phyloP scores from a whole-genome alignment of 352 stramenopile genomes.

The Phytophthora brassicae region DNA sequence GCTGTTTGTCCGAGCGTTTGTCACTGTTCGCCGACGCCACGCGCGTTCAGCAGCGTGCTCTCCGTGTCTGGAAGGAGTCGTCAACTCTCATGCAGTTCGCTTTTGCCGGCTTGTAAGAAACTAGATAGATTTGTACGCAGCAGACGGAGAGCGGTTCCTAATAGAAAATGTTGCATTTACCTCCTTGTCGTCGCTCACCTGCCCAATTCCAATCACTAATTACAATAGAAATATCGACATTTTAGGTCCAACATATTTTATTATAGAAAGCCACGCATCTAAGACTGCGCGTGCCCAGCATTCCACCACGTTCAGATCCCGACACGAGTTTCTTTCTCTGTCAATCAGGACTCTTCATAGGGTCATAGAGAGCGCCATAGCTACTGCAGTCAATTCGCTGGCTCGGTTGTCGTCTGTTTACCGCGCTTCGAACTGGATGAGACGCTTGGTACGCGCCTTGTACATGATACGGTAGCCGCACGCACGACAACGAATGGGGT shows the following conservation, averaged over 20 bases:
- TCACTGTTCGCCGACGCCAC: slow-evolving; percentile 64
- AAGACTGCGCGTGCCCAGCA: slow-evolving; percentile 2
- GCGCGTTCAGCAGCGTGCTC: slow-evolving; percentile 66
- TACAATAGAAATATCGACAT: background rate
- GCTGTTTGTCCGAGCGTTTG: slow-evolving; percentile 34
- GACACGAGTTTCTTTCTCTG: too few species aligned
- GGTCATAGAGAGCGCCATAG: background rate
- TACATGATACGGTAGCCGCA: slow-evolving; percentile 98
- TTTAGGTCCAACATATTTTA: slow-evolving; percentile 35
- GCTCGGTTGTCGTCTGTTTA: slow-evolving; percentile 41
- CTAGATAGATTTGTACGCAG: slow-evolving; percentile 29
- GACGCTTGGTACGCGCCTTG: slow-evolving; percentile 96
- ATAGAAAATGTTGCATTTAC: slow-evolving; percentile 29
- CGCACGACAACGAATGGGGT: slow-evolving; percentile 95
- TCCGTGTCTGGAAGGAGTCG: slow-evolving; percentile 69
- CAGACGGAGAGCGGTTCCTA: slow-evolving; percentile 4
- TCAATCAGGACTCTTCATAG: too few species aligned
- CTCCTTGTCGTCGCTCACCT: background rate
- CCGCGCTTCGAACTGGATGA: slow-evolving; percentile 91
- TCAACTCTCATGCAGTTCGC: slow-evolving; percentile 53
- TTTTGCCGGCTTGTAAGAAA: slow-evolving; percentile 29
- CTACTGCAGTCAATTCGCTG: slow-evolving; percentile 8
- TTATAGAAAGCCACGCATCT: slow-evolving; percentile 33
- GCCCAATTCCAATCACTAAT: too few species aligned
- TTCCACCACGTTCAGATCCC: too few species aligned